Conservation (phyloP, 768 basidiomycete genomes). For the Lentinula sp. region DNA sequence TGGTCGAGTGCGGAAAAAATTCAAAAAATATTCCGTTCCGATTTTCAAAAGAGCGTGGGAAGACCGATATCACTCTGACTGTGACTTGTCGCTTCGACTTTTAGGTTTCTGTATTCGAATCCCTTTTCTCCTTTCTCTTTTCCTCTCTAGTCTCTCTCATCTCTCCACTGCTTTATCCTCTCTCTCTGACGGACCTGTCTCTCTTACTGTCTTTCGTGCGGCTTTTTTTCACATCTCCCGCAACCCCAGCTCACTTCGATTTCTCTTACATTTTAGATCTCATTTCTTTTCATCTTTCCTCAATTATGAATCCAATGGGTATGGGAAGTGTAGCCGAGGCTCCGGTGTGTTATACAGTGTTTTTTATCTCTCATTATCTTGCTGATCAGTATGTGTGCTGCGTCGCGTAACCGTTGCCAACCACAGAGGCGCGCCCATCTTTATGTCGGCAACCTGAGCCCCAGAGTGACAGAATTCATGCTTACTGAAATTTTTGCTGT, state of each 20-base stretch:
- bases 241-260: constrained; percentile 18
- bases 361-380: constrained; percentile 14
- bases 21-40: background rate
- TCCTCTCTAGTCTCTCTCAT: constrained; percentile 30
- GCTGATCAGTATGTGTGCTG: constrained; percentile 20
- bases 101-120: constrained; percentile 25
- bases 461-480: constrained; percentile 98
- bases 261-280: constrained; percentile 27
- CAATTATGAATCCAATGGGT: constrained; percentile 75
- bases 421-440: constrained; percentile 87
- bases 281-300: constrained; percentile 45
- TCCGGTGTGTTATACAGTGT: constrained; percentile 48
- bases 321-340: constrained; percentile 70
- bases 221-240: constrained; percentile 27
- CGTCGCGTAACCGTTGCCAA: constrained; percentile 15
- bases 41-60: background rate
- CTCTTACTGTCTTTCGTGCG: constrained; percentile 52
- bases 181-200: constrained; percentile 53
- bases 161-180: constrained; percentile 30
- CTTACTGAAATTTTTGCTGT: constrained; percentile 96
- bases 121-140: constrained; percentile 38
- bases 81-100: constrained; percentile 9
- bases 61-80: constrained; percentile 14
- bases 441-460: constrained; percentile 97
- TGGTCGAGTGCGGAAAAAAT: background rate